Conservation (phyloP, 495 filamentous ascomycete genomes). For the Beverwykella pulmonaria region DNA sequence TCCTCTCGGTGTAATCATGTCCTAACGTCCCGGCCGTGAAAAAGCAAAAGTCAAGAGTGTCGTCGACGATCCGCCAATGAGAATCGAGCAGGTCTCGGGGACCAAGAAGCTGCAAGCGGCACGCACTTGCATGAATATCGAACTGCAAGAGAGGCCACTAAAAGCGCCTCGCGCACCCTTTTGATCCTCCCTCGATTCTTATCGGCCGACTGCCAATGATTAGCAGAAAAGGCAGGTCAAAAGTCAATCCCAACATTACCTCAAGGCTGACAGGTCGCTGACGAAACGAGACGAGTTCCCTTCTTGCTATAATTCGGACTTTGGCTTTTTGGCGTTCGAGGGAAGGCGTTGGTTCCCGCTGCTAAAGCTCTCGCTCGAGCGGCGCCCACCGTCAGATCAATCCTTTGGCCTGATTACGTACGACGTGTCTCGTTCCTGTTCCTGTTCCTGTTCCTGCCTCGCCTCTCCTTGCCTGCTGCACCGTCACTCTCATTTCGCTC, state of each 20-base stretch:
- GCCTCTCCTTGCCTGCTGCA: neutral
- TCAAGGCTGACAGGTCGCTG: neutral
- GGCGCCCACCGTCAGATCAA: slow-evolving; percentile 12
- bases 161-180: slow-evolving; percentile 14
- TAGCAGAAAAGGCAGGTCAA: slow-evolving; percentile 18
- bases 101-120: neutral
- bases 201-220: neutral
- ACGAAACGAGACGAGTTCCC: neutral
- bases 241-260: slow-evolving; percentile 7
- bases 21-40: too few relatives aligned
- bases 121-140: neutral
- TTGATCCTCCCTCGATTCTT: slow-evolving; percentile 3
- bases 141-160: neutral
- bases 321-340: neutral
- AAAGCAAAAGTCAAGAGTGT: neutral
- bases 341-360: neutral
- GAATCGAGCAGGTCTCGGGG: neutral
- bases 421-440: neutral
- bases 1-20: too few relatives aligned
- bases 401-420: neutral
- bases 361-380: neutral
- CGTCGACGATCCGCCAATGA: neutral
- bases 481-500: too few relatives aligned
- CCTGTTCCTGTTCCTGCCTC: neutral
- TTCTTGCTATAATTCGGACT: neutral